phyloP scores from a whole-genome alignment of 768 basidiomycete genomes.

The Phylloporus sp. region DNA sequence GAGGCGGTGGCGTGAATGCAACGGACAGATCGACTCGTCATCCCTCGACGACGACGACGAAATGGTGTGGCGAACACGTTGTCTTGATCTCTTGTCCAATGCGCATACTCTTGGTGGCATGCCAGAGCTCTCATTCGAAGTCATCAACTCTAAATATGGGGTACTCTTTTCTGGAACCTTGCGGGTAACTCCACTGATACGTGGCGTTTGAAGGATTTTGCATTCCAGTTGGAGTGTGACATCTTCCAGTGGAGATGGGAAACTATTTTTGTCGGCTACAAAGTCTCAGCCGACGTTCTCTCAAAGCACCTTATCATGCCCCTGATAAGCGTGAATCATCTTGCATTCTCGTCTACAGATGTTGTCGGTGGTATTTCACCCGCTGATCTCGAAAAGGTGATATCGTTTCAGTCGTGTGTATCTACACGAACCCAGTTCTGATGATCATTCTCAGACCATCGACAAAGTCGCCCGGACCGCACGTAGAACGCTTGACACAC shows the following conservation, averaged over 20 bases:
- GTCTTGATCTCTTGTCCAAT: slow-evolving; percentile 51
- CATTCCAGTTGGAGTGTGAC: slow-evolving; percentile 56
- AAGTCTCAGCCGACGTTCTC: slow-evolving; percentile 63
- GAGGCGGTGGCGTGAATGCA: slow-evolving; percentile 67
- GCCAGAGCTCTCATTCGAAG: slow-evolving; percentile 53
- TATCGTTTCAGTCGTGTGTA: background rate
- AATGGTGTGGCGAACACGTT: slow-evolving; percentile 56
- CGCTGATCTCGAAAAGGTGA: slow-evolving; percentile 64
- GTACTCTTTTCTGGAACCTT: slow-evolving; percentile 33
- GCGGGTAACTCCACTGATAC: slow-evolving; percentile 9
- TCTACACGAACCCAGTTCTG: slow-evolving; percentile 3
- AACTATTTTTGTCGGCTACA: slow-evolving; percentile 59
- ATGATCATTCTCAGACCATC: slow-evolving; percentile 44
- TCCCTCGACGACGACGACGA: slow-evolving; percentile 41
- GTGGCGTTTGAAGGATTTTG: slow-evolving; percentile 51
- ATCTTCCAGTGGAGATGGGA: slow-evolving; percentile 81
- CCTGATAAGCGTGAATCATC: slow-evolving; percentile 65
- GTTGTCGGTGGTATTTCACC: slow-evolving; percentile 52
- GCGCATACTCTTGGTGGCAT: slow-evolving; percentile 64
- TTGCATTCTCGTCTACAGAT: slow-evolving; percentile 62
- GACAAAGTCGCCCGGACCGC: slow-evolving; percentile 71
- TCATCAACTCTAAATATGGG: slow-evolving; percentile 56
- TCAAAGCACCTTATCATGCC: slow-evolving; percentile 78
- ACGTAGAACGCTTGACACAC: slow-evolving; percentile 63
- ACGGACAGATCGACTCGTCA: slow-evolving; percentile 34